Base-by-base conservation (phyloP, 768 basidiomycete genomes). In the Tulasnella sp. region DNA sequence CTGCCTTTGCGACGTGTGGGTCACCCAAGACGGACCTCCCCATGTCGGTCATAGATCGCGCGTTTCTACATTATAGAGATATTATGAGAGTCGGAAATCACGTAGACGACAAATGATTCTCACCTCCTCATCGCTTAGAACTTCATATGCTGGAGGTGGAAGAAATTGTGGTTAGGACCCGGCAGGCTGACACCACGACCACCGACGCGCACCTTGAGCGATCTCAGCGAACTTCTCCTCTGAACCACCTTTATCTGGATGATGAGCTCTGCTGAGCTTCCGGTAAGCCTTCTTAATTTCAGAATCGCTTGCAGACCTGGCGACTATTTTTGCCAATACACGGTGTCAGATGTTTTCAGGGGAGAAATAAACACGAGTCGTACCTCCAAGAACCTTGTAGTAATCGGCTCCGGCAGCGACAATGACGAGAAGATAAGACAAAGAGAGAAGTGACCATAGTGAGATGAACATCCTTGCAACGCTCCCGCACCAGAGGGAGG, bases 231-330 rank as follows among this genome's bases (percentile, higher is more conserved):
- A 99, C 84, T 89, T 93, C 79, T 90, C 90, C 84, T 96, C 93
- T 18, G 96, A 94, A 2, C 88, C 92, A 78, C 92, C 90, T 88
- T 97, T 98, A 89, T 99, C 97, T 0, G 97, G 97, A 84, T 99
- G 97, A 79, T 90, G 96, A 87, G 92, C 95, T 83, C 92, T 92
- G 85, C 95, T 95, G 24, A 97, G 88, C 83, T 91, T 92, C 86
- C 96, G 96, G 87, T 98, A 98, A 3, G 96, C 95, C 82, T 94
- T 93, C 86, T 93, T 91, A 85, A 98, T 95, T 84, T 97, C 96
- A 84, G 91, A 92, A 69, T 96, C 94, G 50, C 93, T 93, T 20
- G 96, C 95, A 69, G 94, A 92, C 83, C 87, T 91, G 83, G 91
- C 90, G 72, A 97, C 89, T 90, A 34, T 50, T 14, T 28, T 46